These are phyloP conservation scores for Plasmodium inui DNA, from an alignment of 169 alveolate species.

Conservation along the genomic window DNA sequence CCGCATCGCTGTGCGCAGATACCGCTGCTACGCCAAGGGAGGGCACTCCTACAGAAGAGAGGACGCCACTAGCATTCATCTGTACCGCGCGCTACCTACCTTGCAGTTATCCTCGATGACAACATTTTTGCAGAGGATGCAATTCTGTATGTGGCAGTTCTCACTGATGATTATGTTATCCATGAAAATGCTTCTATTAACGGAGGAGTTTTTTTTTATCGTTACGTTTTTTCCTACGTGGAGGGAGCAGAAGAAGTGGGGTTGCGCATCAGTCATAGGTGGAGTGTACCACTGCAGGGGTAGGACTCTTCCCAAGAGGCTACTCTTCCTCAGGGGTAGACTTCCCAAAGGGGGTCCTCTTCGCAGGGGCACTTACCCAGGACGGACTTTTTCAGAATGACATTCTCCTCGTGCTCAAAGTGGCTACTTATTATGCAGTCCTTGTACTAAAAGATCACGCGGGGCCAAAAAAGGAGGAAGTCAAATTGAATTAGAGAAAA, in stretches of 20 bases:
- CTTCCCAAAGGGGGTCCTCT: not conserved
- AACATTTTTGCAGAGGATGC: slow-evolving; percentile 77
- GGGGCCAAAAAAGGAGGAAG: not conserved
- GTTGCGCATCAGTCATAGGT: too few species aligned
- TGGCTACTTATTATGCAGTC: slow-evolving; percentile 70
- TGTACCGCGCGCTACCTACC: slow-evolving; percentile 41
- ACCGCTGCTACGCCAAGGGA: not conserved
- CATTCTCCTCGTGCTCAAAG: slow-evolving; percentile 54
- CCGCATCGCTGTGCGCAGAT: not conserved
- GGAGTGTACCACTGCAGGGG: not conserved
- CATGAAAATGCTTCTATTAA: slow-evolving; percentile 80
- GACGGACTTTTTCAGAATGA: slow-evolving; percentile 45
- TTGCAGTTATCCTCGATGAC: slow-evolving; percentile 76
- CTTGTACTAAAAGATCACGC: slow-evolving; percentile 24
- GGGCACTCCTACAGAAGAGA: too few species aligned
- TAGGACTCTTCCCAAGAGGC: too few species aligned
- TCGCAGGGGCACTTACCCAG: slow-evolving; percentile 7
- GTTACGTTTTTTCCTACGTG: slow-evolving; percentile 77
- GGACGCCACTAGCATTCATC: not conserved
- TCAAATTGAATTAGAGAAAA: not conserved
- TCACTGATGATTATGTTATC: slow-evolving; percentile 77
- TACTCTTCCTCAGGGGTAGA: not conserved
- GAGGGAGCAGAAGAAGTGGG: too few species aligned
- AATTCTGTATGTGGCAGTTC: slow-evolving; percentile 76
- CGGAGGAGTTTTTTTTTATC: slow-evolving; percentile 73